Percentiles rank a stretch among this genome's conserved stretches.
These are phyloP conservation scores for Tilletia horrida DNA, from an alignment of 1,284 basidiomycete species.

Conservation along the genomic window DNA sequence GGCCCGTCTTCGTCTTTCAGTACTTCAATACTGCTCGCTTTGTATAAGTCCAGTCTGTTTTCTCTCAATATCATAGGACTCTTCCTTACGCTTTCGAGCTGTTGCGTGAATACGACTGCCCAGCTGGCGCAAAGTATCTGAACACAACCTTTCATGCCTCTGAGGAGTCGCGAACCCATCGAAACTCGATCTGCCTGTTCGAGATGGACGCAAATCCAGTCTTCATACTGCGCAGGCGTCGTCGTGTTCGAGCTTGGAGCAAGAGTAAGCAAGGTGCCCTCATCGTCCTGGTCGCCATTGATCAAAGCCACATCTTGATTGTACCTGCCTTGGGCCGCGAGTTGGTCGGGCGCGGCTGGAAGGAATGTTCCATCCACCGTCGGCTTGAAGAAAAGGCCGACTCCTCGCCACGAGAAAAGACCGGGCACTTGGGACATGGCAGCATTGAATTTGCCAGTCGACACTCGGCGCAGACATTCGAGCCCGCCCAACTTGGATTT, in stretches of 20 bases:
- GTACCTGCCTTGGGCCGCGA: not conserved
- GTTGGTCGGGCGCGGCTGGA: not conserved
- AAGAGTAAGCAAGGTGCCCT: constrained; percentile 16
- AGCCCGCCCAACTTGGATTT: not conserved
- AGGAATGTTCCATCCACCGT: not conserved
- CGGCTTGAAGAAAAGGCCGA: constrained; percentile 4
- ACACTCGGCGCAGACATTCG: constrained; percentile 5
- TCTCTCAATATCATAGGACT: too few species aligned
- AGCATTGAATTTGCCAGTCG: not conserved
- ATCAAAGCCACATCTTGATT: constrained; percentile 1
- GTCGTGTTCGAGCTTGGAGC: not conserved
- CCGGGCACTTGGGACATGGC: constrained; percentile 8
- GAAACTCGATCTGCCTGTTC: constrained; percentile 66
- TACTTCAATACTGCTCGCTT: too few species aligned
- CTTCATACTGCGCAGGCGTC: not conserved
- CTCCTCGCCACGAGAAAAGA: not conserved
- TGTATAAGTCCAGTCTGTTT: too few species aligned
- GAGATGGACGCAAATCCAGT: constrained; percentile 61
- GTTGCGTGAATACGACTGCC: constrained; percentile 67
- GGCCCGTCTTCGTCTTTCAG: too few species aligned
- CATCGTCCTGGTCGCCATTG: constrained; percentile 17
- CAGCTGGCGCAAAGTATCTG: constrained; percentile 63
- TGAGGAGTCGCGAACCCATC: constrained; percentile 58
- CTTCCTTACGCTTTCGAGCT: constrained; percentile 63
- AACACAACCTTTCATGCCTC: constrained; percentile 62